A percentile compares a stretch with the other conserved stretches of the same genome.
These are phyloP conservation scores for Taphrina populina DNA, from an alignment of 1,139 yeast genomes.

Conservation along the genomic window DNA sequence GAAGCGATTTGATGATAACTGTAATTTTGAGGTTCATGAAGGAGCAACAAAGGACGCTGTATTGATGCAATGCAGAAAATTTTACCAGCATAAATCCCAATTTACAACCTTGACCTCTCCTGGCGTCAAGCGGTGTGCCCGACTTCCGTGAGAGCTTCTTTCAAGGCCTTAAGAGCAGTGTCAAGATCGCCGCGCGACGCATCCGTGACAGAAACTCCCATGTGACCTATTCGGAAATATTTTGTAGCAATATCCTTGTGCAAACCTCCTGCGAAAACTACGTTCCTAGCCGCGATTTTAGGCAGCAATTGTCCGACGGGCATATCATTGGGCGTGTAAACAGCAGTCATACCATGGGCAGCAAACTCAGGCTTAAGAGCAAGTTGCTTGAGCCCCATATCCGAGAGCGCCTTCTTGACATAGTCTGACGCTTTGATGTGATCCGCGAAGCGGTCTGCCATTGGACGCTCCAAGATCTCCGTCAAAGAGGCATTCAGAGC, in stretches of 20 bases:
- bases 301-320: slow-evolving; percentile 64
- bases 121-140: slow-evolving; percentile 33
- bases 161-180: slow-evolving; percentile 48
- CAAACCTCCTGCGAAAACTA: slow-evolving; percentile 86
- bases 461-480: slow-evolving; percentile 60
- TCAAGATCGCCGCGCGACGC: slow-evolving; percentile 49
- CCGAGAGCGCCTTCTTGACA: slow-evolving; percentile 59
- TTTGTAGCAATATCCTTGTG: slow-evolving; percentile 76
- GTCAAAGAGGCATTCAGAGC: slow-evolving; percentile 76
- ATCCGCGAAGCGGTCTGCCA: slow-evolving; percentile 62
- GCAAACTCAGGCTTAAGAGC: slow-evolving; percentile 60
- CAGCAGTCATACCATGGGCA: slow-evolving; percentile 86
- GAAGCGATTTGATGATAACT: too few species aligned
- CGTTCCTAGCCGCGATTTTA: slow-evolving; percentile 64
- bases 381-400: slow-evolving; percentile 66
- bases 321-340: slow-evolving; percentile 75
- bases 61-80: slow-evolving; percentile 10
- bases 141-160: slow-evolving; percentile 48
- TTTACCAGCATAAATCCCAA: not conserved
- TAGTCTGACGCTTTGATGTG: slow-evolving; percentile 63
- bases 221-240: slow-evolving; percentile 92
- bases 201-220: slow-evolving; percentile 68
- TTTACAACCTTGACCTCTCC: slow-evolving; percentile 22
- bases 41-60: not conserved
- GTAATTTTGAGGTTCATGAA: slow-evolving; percentile 8